Evolutionary conservation across 495 filamentous ascomycete genomes (phyloP), one percentile per base, ranked within the genome.

Genomic region (Hyaloscypha variabilis): DNA sequence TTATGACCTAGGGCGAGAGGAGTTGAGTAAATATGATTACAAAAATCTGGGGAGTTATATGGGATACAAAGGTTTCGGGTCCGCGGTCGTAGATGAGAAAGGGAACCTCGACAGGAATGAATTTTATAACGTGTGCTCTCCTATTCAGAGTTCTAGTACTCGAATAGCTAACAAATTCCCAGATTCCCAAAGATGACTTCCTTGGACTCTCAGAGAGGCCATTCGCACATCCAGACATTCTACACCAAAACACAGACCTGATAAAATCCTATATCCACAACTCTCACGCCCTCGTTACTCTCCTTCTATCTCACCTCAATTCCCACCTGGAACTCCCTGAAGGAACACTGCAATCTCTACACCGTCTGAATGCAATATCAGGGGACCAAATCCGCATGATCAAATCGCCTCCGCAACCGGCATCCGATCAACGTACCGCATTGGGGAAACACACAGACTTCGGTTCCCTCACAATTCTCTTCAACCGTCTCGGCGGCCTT

Each of bases 371-470:
- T 30, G 71, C 74, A 11, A 54, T 65, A 17, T 86, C 84, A 14
- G 87, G 86, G 19, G 85, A 88, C 67, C 84, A 88, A 68, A 75
- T 87, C 13, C 84, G 87, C 23, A 82, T 89, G 65, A 74, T 87
- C 51, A 79, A 82, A 70, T 76, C 75, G 0, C 78, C 77, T 17
- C 74, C 76, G 10, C 80, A 83, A 65, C 76, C 79, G 10, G 31
- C 69, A 1, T 71, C 79, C 23, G 77, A 82, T 66, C 71, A 72
- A 23, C 72, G 71, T 3, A 78, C 76, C 1, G 76, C 79, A 17
- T 63, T 84, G 17, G 94, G 92, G 0, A 90, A 88, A 50, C 94
- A 97, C 72, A 91, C 88, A 23, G 94, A 97, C 70, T 97, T 97
- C 69, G 94, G 93, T 1, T 90, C 86, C 0, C 83, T 97, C 67